Evolutionary conservation across 495 filamentous ascomycete genomes (phyloP), one percentile per base, ranked within the genome.

Genomic region (Penicillium coprophilum): DNA sequence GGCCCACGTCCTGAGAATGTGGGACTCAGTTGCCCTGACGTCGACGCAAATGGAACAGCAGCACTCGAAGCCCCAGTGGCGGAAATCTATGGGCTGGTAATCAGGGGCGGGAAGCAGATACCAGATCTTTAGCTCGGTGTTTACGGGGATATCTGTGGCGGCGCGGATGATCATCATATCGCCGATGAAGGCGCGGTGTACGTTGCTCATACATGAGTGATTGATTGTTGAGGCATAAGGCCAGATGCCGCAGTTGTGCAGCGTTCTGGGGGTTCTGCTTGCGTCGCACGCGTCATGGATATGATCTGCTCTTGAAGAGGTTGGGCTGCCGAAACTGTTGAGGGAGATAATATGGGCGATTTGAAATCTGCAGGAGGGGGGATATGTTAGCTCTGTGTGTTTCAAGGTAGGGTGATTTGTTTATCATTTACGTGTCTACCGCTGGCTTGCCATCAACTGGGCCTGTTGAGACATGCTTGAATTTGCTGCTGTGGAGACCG

Each of bases 131-230:
- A 87, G 44, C 58, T 86, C 83, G 12, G 79, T 78, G 48, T 76
- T 70, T 0, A 69, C 54, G 6, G 64, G 60, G 11, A 87, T 66
- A 59, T 78, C 65, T 20, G 59, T 46, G 7, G 70, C 59, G 0
- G 84, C 81, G 15, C 82, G 80, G 11, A 83, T 51, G 50, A 85
- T 69, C 64, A 79, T 75, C 70, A 87, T 74, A 60, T 86, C 82
- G 32, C 84, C 80, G 47, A 85, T 80, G 67, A 83, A 85, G 24
- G 74, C 55, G n/a, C 78, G 71, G 10, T 30, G 24, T 9, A 65
- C 63, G 57, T 81, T 85, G 17, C 64, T 54, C 43, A 73, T 13
- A 61, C 82, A 86, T n/a, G 71, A 73, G 56, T 86, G 82, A 56
- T 86, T 85, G 40, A 80, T 71, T 61, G 72, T 78, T 0, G 82